Percentiles rank a stretch among this genome's conserved stretches.
Conservation (phyloP, 345 rosid species). For the Iberis pinnata region DNA sequence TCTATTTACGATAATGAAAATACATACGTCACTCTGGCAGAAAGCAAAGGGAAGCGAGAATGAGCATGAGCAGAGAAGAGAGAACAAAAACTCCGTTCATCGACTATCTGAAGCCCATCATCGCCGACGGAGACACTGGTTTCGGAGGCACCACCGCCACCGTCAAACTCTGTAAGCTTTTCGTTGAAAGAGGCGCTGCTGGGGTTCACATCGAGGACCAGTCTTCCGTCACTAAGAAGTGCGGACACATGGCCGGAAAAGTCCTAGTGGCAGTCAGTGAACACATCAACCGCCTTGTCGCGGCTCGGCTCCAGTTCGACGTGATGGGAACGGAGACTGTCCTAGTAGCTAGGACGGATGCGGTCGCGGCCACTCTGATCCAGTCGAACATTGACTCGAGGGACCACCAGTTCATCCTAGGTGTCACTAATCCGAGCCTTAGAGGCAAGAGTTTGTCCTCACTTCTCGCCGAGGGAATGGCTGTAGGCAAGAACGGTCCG, state of each 20-base stretch:
- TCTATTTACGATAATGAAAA: slow-evolving; percentile 9
- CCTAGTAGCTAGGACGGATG: slow-evolving; percentile 88
- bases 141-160: slow-evolving; percentile 94
- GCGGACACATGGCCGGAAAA: slow-evolving; percentile 97
- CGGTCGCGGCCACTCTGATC: slow-evolving; percentile 74
- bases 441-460: slow-evolving; percentile 58
- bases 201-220: slow-evolving; percentile 96
- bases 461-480: slow-evolving; percentile 67
- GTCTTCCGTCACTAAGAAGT: slow-evolving; percentile 88
- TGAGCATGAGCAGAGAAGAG: slow-evolving; percentile 83
- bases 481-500: slow-evolving; percentile 61
- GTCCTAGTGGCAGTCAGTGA: slow-evolving; percentile 89
- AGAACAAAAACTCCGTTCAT: slow-evolving; percentile 70
- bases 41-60: slow-evolving; percentile 84
- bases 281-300: slow-evolving; percentile 84
- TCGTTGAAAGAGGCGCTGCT: slow-evolving; percentile 91
- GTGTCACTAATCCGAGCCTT: slow-evolving; percentile 72
- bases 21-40: slow-evolving; percentile 23
- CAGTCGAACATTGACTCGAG: slow-evolving; percentile 75
- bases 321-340: slow-evolving; percentile 93
- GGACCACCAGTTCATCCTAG: slow-evolving; percentile 91
- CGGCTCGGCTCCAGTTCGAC: slow-evolving; percentile 91
- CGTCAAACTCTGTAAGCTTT: slow-evolving; percentile 91
- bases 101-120: slow-evolving; percentile 92
- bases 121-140: slow-evolving; percentile 94